A percentile compares a stretch with the other conserved stretches of the same genome.
Conservation (phyloP, 2,329 filamentous ascomycete genomes). For the Ambrosiella xylebori region DNA sequence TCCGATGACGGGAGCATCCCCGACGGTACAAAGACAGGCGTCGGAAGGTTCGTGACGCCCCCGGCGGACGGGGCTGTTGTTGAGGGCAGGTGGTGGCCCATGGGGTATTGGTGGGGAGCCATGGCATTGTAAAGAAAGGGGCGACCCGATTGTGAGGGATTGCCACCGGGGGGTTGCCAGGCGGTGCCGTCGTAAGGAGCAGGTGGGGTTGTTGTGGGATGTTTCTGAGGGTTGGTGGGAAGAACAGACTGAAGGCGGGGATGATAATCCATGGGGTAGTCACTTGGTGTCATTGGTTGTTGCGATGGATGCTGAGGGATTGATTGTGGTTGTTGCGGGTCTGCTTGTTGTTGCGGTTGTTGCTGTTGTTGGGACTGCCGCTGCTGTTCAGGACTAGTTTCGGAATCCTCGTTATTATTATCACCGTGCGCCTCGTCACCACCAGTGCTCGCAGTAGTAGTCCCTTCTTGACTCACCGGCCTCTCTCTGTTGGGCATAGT, state of each 20-base stretch:
- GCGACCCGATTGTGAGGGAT: neutral
- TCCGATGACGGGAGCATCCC: neutral
- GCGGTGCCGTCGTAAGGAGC: neutral
- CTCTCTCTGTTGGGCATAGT: neutral
- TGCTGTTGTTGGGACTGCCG: no score
- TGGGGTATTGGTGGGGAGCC: no score
- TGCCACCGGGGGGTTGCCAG: neutral
- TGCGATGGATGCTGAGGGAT: neutral
- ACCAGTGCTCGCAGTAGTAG: neutral
- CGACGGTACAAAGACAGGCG: neutral
- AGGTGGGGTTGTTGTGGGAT: neutral
- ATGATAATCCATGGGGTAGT: neutral
- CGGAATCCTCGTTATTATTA: no score
- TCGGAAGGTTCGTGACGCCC: neutral
- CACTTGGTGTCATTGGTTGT: neutral
- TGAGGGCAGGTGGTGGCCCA: neutral
- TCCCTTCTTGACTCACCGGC: neutral
- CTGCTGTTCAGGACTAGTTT: no score
- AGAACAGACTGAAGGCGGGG: neutral
- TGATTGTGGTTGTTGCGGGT: neutral
- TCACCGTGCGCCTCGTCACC: neutral
- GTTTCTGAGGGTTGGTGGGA: neutral
- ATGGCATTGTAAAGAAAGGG: neutral
- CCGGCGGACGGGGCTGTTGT: neutral
- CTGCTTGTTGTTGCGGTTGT: no score